Conservation (phyloP, 495 filamentous ascomycete genomes). For the Aspergillus affinis region DNA sequence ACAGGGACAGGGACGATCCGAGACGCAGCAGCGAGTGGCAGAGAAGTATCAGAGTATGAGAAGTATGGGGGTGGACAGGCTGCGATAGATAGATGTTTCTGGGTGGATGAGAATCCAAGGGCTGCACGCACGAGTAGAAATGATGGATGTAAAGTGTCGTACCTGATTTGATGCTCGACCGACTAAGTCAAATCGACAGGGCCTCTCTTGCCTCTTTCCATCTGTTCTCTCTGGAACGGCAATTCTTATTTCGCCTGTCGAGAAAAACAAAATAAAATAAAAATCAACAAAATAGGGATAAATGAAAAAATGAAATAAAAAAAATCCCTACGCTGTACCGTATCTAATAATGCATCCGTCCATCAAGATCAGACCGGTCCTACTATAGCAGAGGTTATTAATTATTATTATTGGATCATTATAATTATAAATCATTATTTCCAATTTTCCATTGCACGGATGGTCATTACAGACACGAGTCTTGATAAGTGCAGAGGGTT, state of each 20-base stretch:
- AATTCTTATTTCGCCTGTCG: constrained; percentile 6
- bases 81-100: constrained; percentile 1
- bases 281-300: neutral
- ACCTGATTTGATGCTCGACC: constrained; percentile 12
- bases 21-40: constrained; percentile 16
- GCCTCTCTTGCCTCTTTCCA: neutral
- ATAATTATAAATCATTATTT: no score
- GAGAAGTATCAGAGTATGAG: constrained; percentile 11
- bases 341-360: neutral
- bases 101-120: neutral
- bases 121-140: neutral
- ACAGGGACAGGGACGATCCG: constrained; percentile 24
- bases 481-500: neutral
- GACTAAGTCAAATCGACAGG: constrained; percentile 7
- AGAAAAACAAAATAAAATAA: constrained; percentile 1
- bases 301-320: constrained; percentile 13
- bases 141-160: constrained; percentile 2
- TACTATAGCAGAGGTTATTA: neutral
- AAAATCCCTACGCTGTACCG: neutral
- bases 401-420: neutral
- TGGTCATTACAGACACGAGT: neutral
- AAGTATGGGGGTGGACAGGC: constrained; percentile 2
- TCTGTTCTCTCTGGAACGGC: neutral
- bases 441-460: neutral
- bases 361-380: neutral